phyloP scores from a whole-genome alignment of 108 stramenopile species.

The Conticribra weissflogii region DNA sequence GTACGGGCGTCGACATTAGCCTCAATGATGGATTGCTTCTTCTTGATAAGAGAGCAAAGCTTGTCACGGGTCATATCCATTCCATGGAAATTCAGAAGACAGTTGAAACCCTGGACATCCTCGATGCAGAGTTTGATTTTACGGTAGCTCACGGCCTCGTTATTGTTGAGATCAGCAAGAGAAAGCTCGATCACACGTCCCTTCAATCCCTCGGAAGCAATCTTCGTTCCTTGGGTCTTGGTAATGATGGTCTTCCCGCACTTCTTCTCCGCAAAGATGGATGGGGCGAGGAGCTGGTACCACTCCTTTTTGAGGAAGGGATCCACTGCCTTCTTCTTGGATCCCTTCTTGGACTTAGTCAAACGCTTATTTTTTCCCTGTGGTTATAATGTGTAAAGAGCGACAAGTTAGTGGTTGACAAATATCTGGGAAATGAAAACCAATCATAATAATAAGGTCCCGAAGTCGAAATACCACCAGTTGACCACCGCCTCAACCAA shows the following conservation, averaged over 20 bases:
- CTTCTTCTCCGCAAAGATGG: slow-evolving; percentile 94
- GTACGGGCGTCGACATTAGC: slow-evolving; percentile 98
- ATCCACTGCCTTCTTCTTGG: slow-evolving; percentile 94
- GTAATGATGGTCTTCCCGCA: slow-evolving; percentile 99
- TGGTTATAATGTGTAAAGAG: no score
- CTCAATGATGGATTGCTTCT: slow-evolving; percentile 99
- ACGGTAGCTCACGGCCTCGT: slow-evolving; percentile 94
- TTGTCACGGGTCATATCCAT: slow-evolving; percentile 99
- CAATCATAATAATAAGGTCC: no score
- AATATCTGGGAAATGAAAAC: no score
- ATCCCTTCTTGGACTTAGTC: slow-evolving; percentile 94
- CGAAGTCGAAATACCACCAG: no score
- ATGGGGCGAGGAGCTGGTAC: slow-evolving; percentile 99
- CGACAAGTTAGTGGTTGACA: no score
- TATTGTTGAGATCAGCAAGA: slow-evolving; percentile 96
- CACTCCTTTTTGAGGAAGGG: slow-evolving; percentile 99
- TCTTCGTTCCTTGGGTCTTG: slow-evolving; percentile 97
- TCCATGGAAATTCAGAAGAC: slow-evolving; percentile 99
- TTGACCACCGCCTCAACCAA: no score
- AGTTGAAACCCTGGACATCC: slow-evolving; percentile 99
- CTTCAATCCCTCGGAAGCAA: slow-evolving; percentile 97
- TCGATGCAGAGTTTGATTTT: slow-evolving; percentile 98
- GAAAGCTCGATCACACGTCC: slow-evolving; percentile 98
- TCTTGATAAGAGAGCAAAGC: slow-evolving; percentile 98
- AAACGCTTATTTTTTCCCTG: slow-evolving; percentile 99